phyloP scores from a whole-genome alignment of 2,329 filamentous ascomycete genomes.

The Ophiognomonia clavigignenti-juglandacearum region DNA sequence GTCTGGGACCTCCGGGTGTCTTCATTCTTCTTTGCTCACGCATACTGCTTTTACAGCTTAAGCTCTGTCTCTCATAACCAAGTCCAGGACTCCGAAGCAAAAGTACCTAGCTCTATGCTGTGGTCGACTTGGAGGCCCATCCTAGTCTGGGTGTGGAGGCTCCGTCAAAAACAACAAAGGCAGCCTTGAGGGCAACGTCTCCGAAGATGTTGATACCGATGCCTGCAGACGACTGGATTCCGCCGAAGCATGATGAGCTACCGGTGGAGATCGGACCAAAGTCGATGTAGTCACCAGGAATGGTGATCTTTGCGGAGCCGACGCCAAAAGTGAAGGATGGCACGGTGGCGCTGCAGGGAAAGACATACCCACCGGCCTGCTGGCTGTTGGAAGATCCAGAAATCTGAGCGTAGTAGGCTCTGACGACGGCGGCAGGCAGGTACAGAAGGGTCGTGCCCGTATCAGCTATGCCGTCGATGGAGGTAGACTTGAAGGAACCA shows the following conservation, averaged over 20 bases:
- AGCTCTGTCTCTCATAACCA: too few species aligned
- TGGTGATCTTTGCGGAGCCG: slow-evolving; percentile 14
- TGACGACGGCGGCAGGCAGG: slow-evolving; percentile 38
- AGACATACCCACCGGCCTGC: slow-evolving; percentile 15
- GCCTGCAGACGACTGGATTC: slow-evolving; percentile 13
- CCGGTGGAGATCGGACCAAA: slow-evolving; percentile 12
- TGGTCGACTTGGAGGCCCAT: slow-evolving; percentile 18
- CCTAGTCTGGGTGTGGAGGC: slow-evolving; percentile 18
- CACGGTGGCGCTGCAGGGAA: slow-evolving; percentile 18
- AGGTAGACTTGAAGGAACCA: slow-evolving; percentile 26
- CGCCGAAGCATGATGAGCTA: slow-evolving; percentile 17
- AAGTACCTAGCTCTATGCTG: background rate
- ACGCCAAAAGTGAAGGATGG: slow-evolving; percentile 18
- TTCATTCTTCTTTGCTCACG: too few species aligned
- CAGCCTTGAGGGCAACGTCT: slow-evolving; percentile 23
- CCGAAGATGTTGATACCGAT: slow-evolving; percentile 24
- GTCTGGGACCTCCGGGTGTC: too few species aligned
- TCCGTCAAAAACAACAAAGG: slow-evolving; percentile 23
- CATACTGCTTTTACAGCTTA: too few species aligned
- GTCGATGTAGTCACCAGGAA: slow-evolving; percentile 18
- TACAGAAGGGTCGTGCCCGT: slow-evolving; percentile 53
- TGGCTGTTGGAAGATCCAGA: slow-evolving; percentile 30
- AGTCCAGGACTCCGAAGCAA: too few species aligned
- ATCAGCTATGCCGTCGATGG: slow-evolving; percentile 43
- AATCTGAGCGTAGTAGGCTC: slow-evolving; percentile 45